Conservation (phyloP, 305 asterid genomes). For the Fraxinus velutina region DNA sequence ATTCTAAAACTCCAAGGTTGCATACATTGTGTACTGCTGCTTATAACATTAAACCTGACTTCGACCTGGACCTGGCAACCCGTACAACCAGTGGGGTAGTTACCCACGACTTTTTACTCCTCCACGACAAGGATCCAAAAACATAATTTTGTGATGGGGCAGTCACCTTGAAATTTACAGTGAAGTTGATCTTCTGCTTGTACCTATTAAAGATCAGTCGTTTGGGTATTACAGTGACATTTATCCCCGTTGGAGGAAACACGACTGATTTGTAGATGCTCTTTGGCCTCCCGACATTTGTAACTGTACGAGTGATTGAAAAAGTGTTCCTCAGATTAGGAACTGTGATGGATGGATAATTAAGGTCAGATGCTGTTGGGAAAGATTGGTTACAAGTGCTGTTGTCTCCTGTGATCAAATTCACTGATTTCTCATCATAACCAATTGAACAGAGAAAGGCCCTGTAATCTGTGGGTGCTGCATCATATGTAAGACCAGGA, state of each 20-base stretch:
- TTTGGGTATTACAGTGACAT: conserved; percentile 60
- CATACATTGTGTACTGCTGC: background rate
- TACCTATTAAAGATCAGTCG: conserved; percentile 46
- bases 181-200: conserved; percentile 65
- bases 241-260: conserved; percentile 58
- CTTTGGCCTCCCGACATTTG: conserved; percentile 62
- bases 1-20: background rate
- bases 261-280: conserved; percentile 54
- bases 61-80: conserved; percentile 17
- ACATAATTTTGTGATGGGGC: conserved; percentile 59
- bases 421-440: conserved; percentile 57
- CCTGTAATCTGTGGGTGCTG: conserved; percentile 60
- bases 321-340: conserved; percentile 47
- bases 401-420: conserved; percentile 69
- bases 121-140: conserved; percentile 85
- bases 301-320: conserved; percentile 62
- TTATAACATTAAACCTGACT: conserved; percentile 36
- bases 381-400: conserved; percentile 56
- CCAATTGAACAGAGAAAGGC: conserved; percentile 81
- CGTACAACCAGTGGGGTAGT: conserved; percentile 69
- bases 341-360: conserved; percentile 74
- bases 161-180: conserved; percentile 55
- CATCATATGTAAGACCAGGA: conserved; percentile 80
- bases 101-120: conserved; percentile 54
- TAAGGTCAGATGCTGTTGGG: conserved; percentile 56